Base-by-base conservation (phyloP, 305 asterid genomes). In the Fraxinus dipetala region DNA sequence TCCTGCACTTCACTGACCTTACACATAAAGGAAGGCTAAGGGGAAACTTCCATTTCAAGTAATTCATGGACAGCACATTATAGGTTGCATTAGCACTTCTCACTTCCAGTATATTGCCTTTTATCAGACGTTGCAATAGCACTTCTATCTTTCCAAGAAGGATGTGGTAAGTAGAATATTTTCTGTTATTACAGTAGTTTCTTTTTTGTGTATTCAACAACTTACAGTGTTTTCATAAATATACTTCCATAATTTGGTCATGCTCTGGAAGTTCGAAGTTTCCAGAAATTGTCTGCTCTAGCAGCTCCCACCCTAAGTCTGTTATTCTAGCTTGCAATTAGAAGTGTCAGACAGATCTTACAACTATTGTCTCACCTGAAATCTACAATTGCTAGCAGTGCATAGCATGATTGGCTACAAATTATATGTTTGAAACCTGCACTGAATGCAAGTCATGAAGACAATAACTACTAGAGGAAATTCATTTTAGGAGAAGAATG, bases 321-420 rank as follows among this genome's bases (percentile, higher is more conserved):
- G 9, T 48, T 77, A 67, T 14, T 56, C 59, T 20, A n/a, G 26
- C 72, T 56, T 18, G 79, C 80, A 70, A 5, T 74, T 80, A 76
- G 51, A 63, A 36, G 75, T 30, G 72, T 79, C 35, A 67, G 26
- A 79, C 24, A 30, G 34, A 73, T 22, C 20, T 38, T 77, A 77
- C 45, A 43, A 36, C 43, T 36, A 77, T 7, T 75, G 76, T 34
- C 85, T 83, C 72, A 69, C 75, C 85, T 63, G 36, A 51, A 76
- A 81, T 78, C 32, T 72, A 54, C 26, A 54, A 54, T 9, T 22
- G 32, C 34, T 24, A 26, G 2, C 32, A 24, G 48, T 38, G 72
- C 72, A 63, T 63, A 10, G 11, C 24, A 34, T 24, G 32, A 63
- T 7, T 63, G 34, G 34, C 16, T 6, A 63, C n/a, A 63, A 22